Conservation (phyloP, 2,329 filamentous ascomycete genomes). For the Aspergillus phoenicis region DNA sequence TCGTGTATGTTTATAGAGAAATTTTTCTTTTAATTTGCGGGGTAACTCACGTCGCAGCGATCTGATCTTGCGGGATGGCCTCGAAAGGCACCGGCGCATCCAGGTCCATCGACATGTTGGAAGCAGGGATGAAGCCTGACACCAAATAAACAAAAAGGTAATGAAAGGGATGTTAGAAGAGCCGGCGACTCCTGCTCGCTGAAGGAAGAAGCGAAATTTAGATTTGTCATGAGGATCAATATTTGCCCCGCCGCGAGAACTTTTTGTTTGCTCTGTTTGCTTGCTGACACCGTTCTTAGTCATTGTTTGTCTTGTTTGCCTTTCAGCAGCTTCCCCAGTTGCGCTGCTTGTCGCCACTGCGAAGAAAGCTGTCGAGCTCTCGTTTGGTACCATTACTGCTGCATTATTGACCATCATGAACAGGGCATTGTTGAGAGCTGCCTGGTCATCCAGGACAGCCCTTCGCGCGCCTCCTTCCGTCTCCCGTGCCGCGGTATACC, state of each 20-base stretch:
- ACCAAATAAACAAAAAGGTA: not conserved
- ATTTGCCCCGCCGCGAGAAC: constrained; percentile 13
- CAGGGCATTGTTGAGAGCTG: constrained; percentile 33
- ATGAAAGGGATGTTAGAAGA: not conserved
- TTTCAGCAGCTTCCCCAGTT: not conserved
- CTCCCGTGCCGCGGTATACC: constrained; percentile 29
- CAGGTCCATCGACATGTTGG: constrained; percentile 56
- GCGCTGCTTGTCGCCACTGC: not conserved
- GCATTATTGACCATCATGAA: constrained; percentile 31
- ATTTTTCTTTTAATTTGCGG: constrained; percentile 17
- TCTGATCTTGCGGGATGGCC: constrained; percentile 37
- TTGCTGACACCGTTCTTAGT: constrained; percentile 11
- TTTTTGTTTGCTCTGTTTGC: constrained; percentile 30
- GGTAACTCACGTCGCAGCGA: constrained; percentile 53
- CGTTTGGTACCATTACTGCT: not conserved
- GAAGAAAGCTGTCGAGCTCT: not conserved
- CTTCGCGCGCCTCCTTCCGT: constrained; percentile 29
- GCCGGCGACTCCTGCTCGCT: not conserved
- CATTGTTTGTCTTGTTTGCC: constrained; percentile 21
- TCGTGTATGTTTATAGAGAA: constrained; percentile 14
- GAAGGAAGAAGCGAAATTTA: not conserved
- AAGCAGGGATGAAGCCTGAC: not conserved
- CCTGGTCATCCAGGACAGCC: constrained; percentile 33
- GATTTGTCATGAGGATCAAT: not conserved
- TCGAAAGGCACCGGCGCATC: constrained; percentile 58